Conservation (phyloP, 2,329 filamentous ascomycete genomes). For the Fusarium subglutinans region DNA sequence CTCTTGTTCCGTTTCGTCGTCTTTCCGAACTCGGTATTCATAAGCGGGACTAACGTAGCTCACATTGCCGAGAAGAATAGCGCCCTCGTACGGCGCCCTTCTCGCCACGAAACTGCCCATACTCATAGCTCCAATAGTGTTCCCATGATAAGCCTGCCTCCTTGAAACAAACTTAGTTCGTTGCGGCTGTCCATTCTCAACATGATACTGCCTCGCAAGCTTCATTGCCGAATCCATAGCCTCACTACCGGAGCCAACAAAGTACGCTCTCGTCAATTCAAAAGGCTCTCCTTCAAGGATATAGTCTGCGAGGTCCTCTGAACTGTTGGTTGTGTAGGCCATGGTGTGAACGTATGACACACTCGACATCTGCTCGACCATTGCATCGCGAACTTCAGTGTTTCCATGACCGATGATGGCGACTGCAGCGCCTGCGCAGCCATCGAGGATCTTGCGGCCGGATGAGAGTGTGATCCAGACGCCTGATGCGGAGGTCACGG, state of each 20-base stretch:
- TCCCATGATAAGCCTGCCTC: conserved; percentile 58
- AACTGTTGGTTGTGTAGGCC: conserved; percentile 60
- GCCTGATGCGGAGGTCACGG: conserved; percentile 55
- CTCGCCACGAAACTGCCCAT: conserved; percentile 70
- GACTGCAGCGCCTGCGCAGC: conserved; percentile 73
- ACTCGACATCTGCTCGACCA: conserved; percentile 66
- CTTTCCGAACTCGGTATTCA: conserved; percentile 65
- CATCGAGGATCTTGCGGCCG: conserved; percentile 67
- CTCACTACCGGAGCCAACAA: conserved; percentile 48
- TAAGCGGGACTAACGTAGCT: conserved; percentile 74
- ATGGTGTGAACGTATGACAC: conserved; percentile 56
- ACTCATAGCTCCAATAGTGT: conserved; percentile 69
- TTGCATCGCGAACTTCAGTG: conserved; percentile 66
- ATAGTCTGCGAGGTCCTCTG: conserved; percentile 48
- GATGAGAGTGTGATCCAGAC: conserved; percentile 48
- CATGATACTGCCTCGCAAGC: conserved; percentile 58
- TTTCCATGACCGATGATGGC: conserved; percentile 70
- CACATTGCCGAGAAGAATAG: conserved; percentile 52
- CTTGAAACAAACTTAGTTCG: conserved; percentile 54
- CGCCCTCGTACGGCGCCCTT: conserved; percentile 65
- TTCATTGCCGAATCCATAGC: conserved; percentile 61
- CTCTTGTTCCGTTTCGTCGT: conserved; percentile 62
- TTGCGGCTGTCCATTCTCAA: conserved; percentile 50
- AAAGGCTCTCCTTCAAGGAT: conserved; percentile 51
- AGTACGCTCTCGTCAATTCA: conserved; percentile 50